These are phyloP conservation scores for Geotrichum reessii DNA, from an alignment of 1,139 yeast genomes.

Conservation along the genomic window DNA sequence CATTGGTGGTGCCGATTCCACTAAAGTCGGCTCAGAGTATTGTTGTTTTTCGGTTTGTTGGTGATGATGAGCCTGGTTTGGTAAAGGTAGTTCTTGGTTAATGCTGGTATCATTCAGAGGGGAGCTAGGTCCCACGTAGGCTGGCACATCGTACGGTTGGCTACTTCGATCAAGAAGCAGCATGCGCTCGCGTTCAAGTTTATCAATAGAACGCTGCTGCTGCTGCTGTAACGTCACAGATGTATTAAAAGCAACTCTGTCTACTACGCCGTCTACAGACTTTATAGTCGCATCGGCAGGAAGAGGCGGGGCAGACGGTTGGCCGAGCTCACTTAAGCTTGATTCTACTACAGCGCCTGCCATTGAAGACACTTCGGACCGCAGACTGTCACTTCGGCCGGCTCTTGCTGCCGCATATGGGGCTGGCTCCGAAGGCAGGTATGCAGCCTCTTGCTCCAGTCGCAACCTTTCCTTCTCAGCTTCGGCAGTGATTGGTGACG, in stretches of 20 bases:
- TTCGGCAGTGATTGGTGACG: constrained; percentile 5
- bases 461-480: constrained; percentile 52
- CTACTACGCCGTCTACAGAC: neutral
- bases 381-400: neutral
- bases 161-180: neutral
- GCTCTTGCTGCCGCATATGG: neutral
- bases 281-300: neutral
- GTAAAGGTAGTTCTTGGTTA: no score
- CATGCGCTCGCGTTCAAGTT: neutral
- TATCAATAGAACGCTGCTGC: neutral
- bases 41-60: no score
- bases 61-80: no score
- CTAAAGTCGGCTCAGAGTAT: neutral
- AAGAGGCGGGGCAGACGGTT: neutral
- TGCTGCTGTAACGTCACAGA: neutral
- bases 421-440: constrained; percentile 53
- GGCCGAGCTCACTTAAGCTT: neutral
- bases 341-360: neutral
- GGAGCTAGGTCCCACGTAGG: neutral
- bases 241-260: neutral
- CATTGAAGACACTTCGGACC: neutral
- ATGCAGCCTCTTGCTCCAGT: constrained; percentile 46
- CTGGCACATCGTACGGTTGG: neutral
- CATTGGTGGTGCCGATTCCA: neutral
- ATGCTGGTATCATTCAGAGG: neutral